Conservation (phyloP, 2,329 filamentous ascomycete species). For the Neonectria neomacrospora region DNA sequence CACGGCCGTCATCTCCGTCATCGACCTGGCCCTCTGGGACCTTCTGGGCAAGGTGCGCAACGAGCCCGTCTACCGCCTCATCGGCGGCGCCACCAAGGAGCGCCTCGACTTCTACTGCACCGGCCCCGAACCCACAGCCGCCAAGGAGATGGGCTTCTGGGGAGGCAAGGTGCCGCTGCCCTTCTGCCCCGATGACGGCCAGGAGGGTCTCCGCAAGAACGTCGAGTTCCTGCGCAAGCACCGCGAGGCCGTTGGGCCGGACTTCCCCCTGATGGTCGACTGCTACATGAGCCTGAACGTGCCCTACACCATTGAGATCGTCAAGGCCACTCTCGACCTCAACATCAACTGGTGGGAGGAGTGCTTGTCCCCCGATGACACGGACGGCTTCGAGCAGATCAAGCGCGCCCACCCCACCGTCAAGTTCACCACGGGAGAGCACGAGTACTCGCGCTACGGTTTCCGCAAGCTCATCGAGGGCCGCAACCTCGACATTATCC, state of each 20-base stretch:
- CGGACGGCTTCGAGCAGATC: slow-evolving; percentile 88
- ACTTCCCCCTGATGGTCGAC: slow-evolving; percentile 94
- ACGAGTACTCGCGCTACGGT: slow-evolving; percentile 93
- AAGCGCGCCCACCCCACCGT: slow-evolving; percentile 90
- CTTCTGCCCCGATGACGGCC: slow-evolving; percentile 89
- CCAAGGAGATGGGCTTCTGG: slow-evolving; percentile 88
- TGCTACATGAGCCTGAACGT: slow-evolving; percentile 98
- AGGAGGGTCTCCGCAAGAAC: slow-evolving; percentile 85
- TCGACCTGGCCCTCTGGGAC: slow-evolving; percentile 94
- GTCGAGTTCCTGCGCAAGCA: slow-evolving; percentile 89
- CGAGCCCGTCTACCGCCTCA: slow-evolving; percentile 94
- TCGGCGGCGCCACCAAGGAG: slow-evolving; percentile 88
- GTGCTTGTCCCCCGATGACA: slow-evolving; percentile 90
- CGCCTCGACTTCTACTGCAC: slow-evolving; percentile 95
- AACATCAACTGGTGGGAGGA: slow-evolving; percentile 99
- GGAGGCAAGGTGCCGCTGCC: slow-evolving; percentile 91
- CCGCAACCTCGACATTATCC: slow-evolving; percentile 92
- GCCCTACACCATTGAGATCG: slow-evolving; percentile 90
- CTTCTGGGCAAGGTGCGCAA: slow-evolving; percentile 89
- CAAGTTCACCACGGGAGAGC: slow-evolving; percentile 96
- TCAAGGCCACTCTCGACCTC: slow-evolving; percentile 82
- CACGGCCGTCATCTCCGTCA: slow-evolving; percentile 91
- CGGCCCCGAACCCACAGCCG: slow-evolving; percentile 82
- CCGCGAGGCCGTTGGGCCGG: slow-evolving; percentile 83
- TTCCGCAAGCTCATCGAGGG: slow-evolving; percentile 95